phyloP scores from a whole-genome alignment of 306 rosid species.

The Phaseolus lunatus region DNA sequence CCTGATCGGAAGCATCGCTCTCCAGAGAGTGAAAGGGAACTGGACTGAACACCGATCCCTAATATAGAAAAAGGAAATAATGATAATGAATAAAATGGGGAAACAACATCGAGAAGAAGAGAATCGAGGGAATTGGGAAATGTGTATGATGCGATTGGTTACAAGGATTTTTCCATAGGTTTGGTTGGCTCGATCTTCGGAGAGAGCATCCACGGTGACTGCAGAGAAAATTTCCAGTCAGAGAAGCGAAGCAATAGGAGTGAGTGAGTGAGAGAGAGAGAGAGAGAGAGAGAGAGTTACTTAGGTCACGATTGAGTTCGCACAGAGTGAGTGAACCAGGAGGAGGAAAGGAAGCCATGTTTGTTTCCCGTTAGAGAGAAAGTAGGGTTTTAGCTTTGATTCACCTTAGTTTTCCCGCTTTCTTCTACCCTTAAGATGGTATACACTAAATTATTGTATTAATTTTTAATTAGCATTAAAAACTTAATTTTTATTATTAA shows the following conservation, averaged over 20 bases:
- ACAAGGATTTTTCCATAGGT: constrained; percentile 88
- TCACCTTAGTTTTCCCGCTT: constrained; percentile 44
- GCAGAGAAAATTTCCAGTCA: constrained; percentile 28
- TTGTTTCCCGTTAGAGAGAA: not conserved
- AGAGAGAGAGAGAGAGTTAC: constrained; percentile 56
- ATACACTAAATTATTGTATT: too few relatives aligned
- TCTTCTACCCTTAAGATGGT: not conserved
- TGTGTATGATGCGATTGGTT: not conserved
- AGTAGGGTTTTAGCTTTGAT: constrained; percentile 47
- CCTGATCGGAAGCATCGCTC: constrained; percentile 49
- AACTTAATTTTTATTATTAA: too few relatives aligned
- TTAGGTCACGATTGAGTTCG: constrained; percentile 92
- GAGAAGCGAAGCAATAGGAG: constrained; percentile 3
- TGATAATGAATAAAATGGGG: not conserved
- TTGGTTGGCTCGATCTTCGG: constrained; percentile 77
- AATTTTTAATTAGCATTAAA: too few relatives aligned
- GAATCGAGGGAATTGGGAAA: not conserved
- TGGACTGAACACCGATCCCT: constrained; percentile 92
- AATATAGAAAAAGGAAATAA: not conserved
- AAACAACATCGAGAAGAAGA: not conserved
- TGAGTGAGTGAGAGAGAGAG: not conserved
- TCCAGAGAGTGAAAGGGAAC: constrained; percentile 72
- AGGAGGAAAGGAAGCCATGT: constrained; percentile 85
- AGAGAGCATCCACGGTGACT: constrained; percentile 78
- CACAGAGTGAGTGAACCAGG: constrained; percentile 85